Conservation (phyloP, 1,284 basidiomycete species). For the Ustilago curta region DNA sequence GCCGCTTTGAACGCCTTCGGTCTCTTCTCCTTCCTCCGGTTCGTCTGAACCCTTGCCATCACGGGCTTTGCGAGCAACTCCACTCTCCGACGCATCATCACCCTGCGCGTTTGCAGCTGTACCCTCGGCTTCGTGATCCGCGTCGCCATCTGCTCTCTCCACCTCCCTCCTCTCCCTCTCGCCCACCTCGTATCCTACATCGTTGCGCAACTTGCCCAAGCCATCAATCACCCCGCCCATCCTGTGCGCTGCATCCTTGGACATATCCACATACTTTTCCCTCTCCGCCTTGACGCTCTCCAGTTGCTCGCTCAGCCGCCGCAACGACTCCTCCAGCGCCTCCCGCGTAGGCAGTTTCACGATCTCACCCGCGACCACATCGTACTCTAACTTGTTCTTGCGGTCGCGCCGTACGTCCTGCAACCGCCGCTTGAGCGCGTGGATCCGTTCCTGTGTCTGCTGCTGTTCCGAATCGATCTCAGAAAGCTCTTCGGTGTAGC, state of each 20-base stretch:
- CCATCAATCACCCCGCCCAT: conserved; percentile 21
- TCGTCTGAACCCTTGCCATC: conserved; percentile 10
- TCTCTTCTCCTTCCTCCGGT: conserved; percentile 38
- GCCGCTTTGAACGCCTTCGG: conserved; percentile 27
- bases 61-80: not conserved
- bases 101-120: not conserved
- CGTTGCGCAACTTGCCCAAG: conserved; percentile 30
- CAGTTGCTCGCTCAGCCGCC: conserved; percentile 25
- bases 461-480: conserved; percentile 36
- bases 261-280: conserved; percentile 40
- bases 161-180: conserved; percentile 56
- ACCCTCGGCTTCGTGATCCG: conserved; percentile 17
- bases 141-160: conserved; percentile 48
- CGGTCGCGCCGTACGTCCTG: conserved; percentile 48
- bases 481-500: conserved; percentile 24
- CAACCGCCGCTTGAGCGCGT: conserved; percentile 43
- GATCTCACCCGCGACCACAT: conserved; percentile 54
- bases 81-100: conserved; percentile 18
- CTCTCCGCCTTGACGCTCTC: conserved; percentile 30
- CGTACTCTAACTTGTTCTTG: conserved; percentile 61
- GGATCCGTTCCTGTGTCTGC: conserved; percentile 38
- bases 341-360: conserved; percentile 44
- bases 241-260: conserved; percentile 15
- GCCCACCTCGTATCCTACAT: conserved; percentile 53
- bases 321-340: conserved; percentile 43